Base-by-base conservation (phyloP, 805 yeast species). In the Maudiozyma saulgeensis region DNA sequence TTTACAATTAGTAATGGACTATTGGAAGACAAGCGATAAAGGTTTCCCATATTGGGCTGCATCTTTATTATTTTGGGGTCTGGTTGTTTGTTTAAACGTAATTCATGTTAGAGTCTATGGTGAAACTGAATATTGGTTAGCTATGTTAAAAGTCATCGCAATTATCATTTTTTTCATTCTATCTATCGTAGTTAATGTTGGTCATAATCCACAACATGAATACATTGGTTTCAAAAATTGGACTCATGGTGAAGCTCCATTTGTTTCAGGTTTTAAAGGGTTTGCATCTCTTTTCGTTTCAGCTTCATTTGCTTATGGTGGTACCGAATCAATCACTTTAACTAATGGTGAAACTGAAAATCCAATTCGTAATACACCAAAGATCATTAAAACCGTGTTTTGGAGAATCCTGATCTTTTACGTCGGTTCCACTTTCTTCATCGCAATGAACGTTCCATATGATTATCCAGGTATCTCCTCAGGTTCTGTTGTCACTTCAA, bases 81-180 rank as follows among this genome's bases (percentile, higher is more conserved):
- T 76, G 43, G 64, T 80, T 2, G 60, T 79, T 21, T 58, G 60
- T 7, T 57, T 62, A 46, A 78, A 79, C 58, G 66, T 76, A 40
- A 68, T 77, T 51, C 78, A 76, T 46, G 82, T 77, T n/a, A 67
- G 66, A 51, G 73, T 78, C 34, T 78, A 77, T 56, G 84, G 84
- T 42, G 84, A 80, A 65, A 79, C 82, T 8, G 84, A 80, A 63
- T 80, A 78, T 57, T 71, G 78, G 68, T 71, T 80, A 47, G 81
- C 83, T 2, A 55, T 76, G 48, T 62, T 80, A 59, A 82, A 82
- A 60, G 73, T 79, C 6, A 59, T 80, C 2, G 77, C 87, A 16
- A 74, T 81, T 39, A 52, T 77, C 11, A 79, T 80, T 6, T 80
- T 77, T 58, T 79, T 79, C 64, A 75, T 77, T 26, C 61, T 79